phyloP scores from a whole-genome alignment of 1,139 yeast species.

The Kodamaea derodonti region DNA sequence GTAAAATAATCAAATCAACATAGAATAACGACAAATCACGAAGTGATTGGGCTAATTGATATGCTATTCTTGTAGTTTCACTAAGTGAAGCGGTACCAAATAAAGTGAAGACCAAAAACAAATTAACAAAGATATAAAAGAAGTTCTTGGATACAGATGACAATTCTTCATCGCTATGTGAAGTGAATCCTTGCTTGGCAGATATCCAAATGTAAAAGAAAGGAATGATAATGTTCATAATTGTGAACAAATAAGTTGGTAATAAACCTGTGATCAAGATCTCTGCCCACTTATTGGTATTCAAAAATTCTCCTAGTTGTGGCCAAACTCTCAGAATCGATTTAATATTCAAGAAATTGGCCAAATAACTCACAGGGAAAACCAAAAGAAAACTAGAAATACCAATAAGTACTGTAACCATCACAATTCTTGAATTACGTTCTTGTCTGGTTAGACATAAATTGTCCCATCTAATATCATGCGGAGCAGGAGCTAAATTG shows the following conservation, averaged over 20 bases:
- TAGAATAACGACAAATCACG: conserved; percentile 68
- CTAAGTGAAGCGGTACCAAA: conserved; percentile 77
- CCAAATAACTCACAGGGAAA: conserved; percentile 69
- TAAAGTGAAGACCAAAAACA: conserved; percentile 73
- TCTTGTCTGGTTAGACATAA: conserved; percentile 56
- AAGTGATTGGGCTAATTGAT: conserved; percentile 66
- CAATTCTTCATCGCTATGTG: conserved; percentile 72
- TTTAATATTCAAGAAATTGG: conserved; percentile 66
- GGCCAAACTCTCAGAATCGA: conserved; percentile 74
- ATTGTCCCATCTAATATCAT: conserved; percentile 80
- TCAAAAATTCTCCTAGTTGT: conserved; percentile 58
- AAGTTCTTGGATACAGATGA: conserved; percentile 74
- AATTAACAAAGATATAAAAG: conserved; percentile 72
- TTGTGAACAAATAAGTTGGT: conserved; percentile 71
- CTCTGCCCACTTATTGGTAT: conserved; percentile 52
- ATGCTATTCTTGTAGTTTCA: conserved; percentile 73
- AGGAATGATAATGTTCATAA: conserved; percentile 65
- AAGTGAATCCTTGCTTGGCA: conserved; percentile 64
- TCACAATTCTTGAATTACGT: conserved; percentile 54
- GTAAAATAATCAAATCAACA: conserved; percentile 68
- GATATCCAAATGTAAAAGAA: conserved; percentile 67
- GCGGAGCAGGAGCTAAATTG: conserved; percentile 81
- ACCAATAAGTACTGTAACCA: conserved; percentile 62
- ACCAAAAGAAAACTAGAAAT: conserved; percentile 63
- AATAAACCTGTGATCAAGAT: conserved; percentile 73